Evolutionary conservation across 371 early-diverging fungal species (phyloP), one percentile per base, ranked within the genome.

Genomic region (Coelomomyces lativittatus): DNA sequence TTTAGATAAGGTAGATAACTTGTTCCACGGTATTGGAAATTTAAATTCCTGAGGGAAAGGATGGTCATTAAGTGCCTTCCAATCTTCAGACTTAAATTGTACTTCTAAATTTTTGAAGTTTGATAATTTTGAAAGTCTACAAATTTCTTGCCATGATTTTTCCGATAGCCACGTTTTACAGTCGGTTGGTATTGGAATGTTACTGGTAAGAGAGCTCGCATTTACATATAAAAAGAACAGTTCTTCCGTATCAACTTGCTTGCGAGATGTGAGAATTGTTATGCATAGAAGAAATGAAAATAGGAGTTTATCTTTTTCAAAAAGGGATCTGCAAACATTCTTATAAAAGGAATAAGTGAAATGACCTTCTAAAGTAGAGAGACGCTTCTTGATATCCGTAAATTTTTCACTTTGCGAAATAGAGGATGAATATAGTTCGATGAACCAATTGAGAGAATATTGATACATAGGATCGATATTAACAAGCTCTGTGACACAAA

Each of bases 391-490:
- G 37, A 75, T 60, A 47, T 61, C 59, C 25, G 67, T 62, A 14
- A 59, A 57, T 58, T 75, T 70, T 15, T 70, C 70, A 39, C 65
- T 52, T 28, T 70, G 64, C 11, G 52, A 39, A 27, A 75, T 72
- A 1, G 73, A 66, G 2, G 59, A 56, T 2, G 56, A 40, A 49
- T 71, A 75, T 23, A 72, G 55, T 32, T 70, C 68, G 62, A 75
- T 63, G 49, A 69, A 75, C 76, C 76, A 75, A 15, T 49, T 56
- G 7, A 75, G 54, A 10, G 70, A 70, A 51, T 75, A 75, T 43
- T 75, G 76, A 45, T 75, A 75, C 76, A 75, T 75, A 9, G 76
- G 76, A 52, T 75, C 76, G 19, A 67, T 63, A 6, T 50, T 57
- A 2, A 70, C 64, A 8, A 75, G 56, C 51, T 75, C 76, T 9